Evolutionary conservation across 116 monocot species (phyloP), one percentile per base, ranked within the genome.

Genomic region (Cymodocea nodosa): DNA sequence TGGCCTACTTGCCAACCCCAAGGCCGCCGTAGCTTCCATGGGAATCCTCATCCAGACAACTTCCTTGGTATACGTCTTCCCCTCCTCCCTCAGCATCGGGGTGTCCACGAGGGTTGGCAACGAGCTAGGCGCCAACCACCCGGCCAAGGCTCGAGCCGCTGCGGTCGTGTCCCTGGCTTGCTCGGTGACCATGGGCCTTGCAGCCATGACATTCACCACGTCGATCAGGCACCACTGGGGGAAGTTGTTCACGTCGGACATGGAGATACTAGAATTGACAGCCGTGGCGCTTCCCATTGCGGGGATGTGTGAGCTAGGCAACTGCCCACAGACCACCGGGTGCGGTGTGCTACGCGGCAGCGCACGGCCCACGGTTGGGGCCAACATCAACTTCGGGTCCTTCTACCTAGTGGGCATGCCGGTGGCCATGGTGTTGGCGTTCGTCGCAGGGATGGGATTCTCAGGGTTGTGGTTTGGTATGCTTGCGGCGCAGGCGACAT

Each of bases 311-410:
- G 92, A 92, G 83, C 82, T 92, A 34, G 92, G 92, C 0, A 92
- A 92, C 81, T 92, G 92, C 71, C 92, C 92, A 37, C 92, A 92
- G 81, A 92, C 92, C 11, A 77, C 87, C 23, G 92, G 82, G 0
- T 92, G 92, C 79, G 92, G 92, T 4, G 87, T 92, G 11, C 70
- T 92, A 6, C 65, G 92, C 12, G 92, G 92, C 9, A 87, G 83
- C 66, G 92, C 92, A 4, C 54, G 92, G 60, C 92, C 92, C 11
- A 67, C 59, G 19, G 71, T 66, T 12, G 92, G 85, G 1, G 92
- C 92, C 11, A 76, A 81, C 54, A 92, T 92, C 55, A 92, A 92
- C 65, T 52, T 92, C 37, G 92, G 85, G 0, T 84, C 87, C 0
- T 92, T 92, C 65, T 92, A 92, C 75, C 36, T 84, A 20, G 79